A percentile compares a stretch with the other conserved stretches of the same genome.
phyloP scores from a whole-genome alignment of 2,329 filamentous ascomycete species.

The Ceratocystis lukuohia region DNA sequence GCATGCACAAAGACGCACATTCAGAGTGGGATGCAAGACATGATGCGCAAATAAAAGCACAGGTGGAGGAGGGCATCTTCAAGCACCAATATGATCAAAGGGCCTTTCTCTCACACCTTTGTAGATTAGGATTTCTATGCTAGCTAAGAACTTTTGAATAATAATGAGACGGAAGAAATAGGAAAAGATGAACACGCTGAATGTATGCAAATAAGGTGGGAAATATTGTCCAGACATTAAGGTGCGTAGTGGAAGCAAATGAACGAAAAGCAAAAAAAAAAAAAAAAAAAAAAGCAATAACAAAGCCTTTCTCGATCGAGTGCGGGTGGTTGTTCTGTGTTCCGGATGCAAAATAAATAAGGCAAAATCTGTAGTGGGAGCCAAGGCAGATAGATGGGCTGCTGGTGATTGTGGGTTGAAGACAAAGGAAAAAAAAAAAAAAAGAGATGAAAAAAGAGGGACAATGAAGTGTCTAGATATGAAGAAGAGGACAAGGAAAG shows the following conservation, averaged over 20 bases:
- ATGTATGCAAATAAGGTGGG: background rate
- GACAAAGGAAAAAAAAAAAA: background rate
- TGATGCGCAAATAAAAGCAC: background rate
- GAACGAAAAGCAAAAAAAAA: no score
- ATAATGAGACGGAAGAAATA: slow-evolving; percentile 18
- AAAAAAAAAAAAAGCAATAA: slow-evolving; percentile 4
- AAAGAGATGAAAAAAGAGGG: background rate
- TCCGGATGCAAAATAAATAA: slow-evolving; percentile 11
- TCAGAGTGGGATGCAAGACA: background rate
- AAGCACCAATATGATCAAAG: background rate
- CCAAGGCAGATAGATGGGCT: background rate
- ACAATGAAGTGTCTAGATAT: background rate
- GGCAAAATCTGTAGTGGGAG: background rate
- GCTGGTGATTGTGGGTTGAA: background rate
- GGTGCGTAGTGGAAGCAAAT: background rate
- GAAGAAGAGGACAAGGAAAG: background rate
- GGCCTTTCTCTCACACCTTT: slow-evolving; percentile 10
- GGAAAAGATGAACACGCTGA: slow-evolving; percentile 14
- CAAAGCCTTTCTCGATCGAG: background rate
- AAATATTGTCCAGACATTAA: background rate
- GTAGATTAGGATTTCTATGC: slow-evolving; percentile 16
- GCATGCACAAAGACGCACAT: background rate
- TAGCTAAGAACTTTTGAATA: slow-evolving; percentile 13
- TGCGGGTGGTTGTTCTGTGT: slow-evolving; percentile 1
- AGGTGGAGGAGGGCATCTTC: background rate